phyloP scores from a whole-genome alignment of 2,329 filamentous ascomycete genomes.

The Fusarium buharicum region DNA sequence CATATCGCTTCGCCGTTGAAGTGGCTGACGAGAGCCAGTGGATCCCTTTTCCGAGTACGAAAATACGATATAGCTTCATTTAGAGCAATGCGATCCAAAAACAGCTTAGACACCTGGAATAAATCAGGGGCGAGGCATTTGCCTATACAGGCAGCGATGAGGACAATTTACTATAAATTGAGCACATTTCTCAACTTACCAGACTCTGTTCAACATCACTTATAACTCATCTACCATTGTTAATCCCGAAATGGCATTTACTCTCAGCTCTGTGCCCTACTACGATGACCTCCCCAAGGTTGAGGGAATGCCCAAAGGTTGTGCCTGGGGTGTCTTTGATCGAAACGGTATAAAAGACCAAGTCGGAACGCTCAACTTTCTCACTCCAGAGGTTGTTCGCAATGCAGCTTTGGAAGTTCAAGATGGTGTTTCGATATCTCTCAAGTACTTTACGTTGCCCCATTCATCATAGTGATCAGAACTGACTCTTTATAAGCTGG shows the following conservation, averaged over 20 bases:
- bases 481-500: slow-evolving; percentile 15
- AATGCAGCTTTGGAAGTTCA: slow-evolving; percentile 41
- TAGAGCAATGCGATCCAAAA: not conserved
- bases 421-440: slow-evolving; percentile 60
- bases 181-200: not conserved
- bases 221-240: not conserved
- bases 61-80: not conserved
- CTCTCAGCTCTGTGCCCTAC: slow-evolving; percentile 17
- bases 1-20: not conserved
- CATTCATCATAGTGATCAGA: fast-evolving
- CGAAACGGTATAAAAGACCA: slow-evolving; percentile 59
- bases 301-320: slow-evolving; percentile 58
- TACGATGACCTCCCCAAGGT: slow-evolving; percentile 44
- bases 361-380: slow-evolving; percentile 63
- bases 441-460: slow-evolving; percentile 57
- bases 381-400: slow-evolving; percentile 56
- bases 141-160: not conserved
- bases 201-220: not conserved
- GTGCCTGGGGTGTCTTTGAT: slow-evolving; percentile 63
- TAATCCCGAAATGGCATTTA: not conserved
- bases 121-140: not conserved
- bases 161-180: slow-evolving; percentile 13
- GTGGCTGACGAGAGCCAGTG: slow-evolving; percentile 15
- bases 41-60: slow-evolving; percentile 22
- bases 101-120: slow-evolving; percentile 1